Evolutionary conservation across 768 basidiomycete species (phyloP), one percentile per base, ranked within the genome.

Genomic region (Suillus subaureus): DNA sequence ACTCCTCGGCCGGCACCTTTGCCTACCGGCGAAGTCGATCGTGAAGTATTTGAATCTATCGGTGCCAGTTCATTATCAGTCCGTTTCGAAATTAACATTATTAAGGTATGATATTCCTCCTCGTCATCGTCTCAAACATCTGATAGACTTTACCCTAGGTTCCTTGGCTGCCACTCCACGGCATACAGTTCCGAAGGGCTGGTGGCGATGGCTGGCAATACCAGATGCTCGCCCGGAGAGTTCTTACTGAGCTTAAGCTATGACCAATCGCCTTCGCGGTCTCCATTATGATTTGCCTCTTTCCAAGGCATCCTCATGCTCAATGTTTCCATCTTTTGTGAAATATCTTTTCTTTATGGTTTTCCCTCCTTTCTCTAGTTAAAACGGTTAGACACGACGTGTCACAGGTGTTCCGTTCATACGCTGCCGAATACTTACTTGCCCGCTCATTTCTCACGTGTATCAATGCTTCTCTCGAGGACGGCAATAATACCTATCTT

Each of bases 151-250:
- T 67, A 39, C 52, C 71, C 0, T 71, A 96, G 96, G 93, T 97
- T 3, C 95, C 95, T 54, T 94, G 90, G 89, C 80, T 98, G 58
- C 94, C 95, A 3, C 79, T 99, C 23, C 93, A 98, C 77, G 96
- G 97, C 3, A 91, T 99, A 54, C 97, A 99, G 73, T 99, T 98
- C 81, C 88, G 97, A 57, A 84, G 97, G 67, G 86, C 89, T 1
- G 87, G 92, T 33, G 96, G 96, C 1, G 93, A 97, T 69, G 93
- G 91, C 0, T 98, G 96, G 96, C 95, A 97, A 78, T 98, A 99
- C 77, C 94, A 96, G 75, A 95, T 95, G 93, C 85, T 99, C 47
- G 96, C 93, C 28, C 84, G 93, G 70, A 84, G 93, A 66, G 93
- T 95, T 47, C 79, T 95, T 70, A 95, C 93, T 45, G 93, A 95